Percentiles rank a stretch among this genome's conserved stretches.
These are phyloP conservation scores for Neonectria ditissima DNA, from an alignment of 2,329 filamentous ascomycete genomes.

Conservation along the genomic window DNA sequence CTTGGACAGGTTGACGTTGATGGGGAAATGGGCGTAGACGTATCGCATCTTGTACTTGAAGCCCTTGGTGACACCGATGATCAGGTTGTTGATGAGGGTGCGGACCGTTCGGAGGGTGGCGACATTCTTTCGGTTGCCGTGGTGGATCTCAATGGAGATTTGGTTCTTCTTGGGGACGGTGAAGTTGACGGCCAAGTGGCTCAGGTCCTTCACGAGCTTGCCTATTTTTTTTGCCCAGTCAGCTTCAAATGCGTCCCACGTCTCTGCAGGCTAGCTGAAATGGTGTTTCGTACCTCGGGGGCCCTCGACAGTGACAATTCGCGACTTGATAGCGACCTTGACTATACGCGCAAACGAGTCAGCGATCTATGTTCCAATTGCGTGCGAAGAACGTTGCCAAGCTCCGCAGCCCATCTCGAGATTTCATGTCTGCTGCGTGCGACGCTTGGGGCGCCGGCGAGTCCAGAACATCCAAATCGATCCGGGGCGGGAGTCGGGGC, in stretches of 20 bases:
- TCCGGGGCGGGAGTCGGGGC: constrained; percentile 25
- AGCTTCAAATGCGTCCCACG: constrained; percentile 21
- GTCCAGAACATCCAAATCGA: constrained; percentile 33
- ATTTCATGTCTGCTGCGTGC: constrained; percentile 28
- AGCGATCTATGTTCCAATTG: constrained; percentile 42
- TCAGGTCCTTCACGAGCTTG: constrained; percentile 97
- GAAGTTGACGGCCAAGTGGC: constrained; percentile 97
- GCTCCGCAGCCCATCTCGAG: constrained; percentile 22
- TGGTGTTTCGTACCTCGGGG: constrained; percentile 76
- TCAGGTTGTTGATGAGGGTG: constrained; percentile 98
- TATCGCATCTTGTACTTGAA: constrained; percentile 99
- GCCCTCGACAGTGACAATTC: constrained; percentile 96
- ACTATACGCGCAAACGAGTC: constrained; percentile 68
- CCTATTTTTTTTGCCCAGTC: constrained; percentile 62
- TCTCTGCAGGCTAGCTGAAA: constrained; percentile 6
- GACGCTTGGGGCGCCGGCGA: constrained; percentile 28
- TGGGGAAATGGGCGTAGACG: constrained; percentile 99
- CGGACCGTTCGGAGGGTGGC: constrained; percentile 98
- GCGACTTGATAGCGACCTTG: constrained; percentile 97
- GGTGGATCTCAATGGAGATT: constrained; percentile 98
- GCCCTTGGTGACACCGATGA: constrained; percentile 97
- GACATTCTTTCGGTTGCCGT: constrained; percentile 97
- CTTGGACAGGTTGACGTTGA: constrained; percentile 99
- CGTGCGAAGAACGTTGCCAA: constrained; percentile 4
- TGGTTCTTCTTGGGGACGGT: constrained; percentile 84